Percentiles rank a stretch among this genome's conserved stretches.
Conservation (phyloP, 495 filamentous ascomycete species). For the Letharia columbiana region DNA sequence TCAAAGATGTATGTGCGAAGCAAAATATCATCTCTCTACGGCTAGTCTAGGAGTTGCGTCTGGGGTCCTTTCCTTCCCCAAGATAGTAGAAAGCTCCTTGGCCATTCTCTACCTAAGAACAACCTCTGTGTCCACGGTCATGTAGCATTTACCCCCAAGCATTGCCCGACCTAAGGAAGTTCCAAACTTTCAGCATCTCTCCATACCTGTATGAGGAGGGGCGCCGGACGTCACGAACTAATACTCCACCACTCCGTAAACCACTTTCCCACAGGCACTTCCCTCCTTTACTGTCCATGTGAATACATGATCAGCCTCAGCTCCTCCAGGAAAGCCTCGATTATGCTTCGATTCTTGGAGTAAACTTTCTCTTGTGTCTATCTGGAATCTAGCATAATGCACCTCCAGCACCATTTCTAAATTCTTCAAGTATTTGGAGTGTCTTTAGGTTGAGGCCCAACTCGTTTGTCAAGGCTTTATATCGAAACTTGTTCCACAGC, state of each 20-base stretch:
- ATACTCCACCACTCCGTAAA: neutral
- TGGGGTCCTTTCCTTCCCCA: no score
- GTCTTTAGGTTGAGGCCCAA: neutral
- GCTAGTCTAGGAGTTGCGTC: no score
- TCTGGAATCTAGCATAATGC: neutral
- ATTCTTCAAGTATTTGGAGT: neutral
- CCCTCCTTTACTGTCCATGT: neutral
- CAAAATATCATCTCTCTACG: no score
- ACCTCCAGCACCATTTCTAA: neutral
- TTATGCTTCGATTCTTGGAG: neutral
- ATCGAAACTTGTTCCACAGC: conserved; percentile 97
- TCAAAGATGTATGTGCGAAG: no score
- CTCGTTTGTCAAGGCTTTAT: conserved; percentile 51
- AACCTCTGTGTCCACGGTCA: neutral
- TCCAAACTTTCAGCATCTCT: no score
- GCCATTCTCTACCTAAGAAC: neutral
- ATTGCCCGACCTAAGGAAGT: neutral
- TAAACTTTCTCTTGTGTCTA: no score
- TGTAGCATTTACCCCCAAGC: neutral
- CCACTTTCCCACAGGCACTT: neutral
- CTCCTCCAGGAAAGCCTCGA: neutral
- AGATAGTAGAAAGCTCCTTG: no score
- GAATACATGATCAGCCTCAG: neutral
- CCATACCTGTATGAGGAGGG: neutral
- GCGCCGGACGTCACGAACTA: neutral